A percentile compares a stretch with the other conserved stretches of the same genome.
These are phyloP conservation scores for Lentinula sp. DNA, from an alignment of 768 basidiomycete species.

Conservation along the genomic window DNA sequence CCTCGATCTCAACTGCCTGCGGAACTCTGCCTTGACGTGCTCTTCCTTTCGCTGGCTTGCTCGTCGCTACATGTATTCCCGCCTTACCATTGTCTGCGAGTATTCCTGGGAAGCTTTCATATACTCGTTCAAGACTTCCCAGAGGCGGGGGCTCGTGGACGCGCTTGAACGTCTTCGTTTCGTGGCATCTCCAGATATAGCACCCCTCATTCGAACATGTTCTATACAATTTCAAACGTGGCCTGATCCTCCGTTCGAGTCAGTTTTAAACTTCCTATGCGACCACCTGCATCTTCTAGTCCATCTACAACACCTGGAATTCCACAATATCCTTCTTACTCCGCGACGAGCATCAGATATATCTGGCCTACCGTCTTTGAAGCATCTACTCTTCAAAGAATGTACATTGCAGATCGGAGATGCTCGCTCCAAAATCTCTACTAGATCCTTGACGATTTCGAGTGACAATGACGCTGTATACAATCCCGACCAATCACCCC, in stretches of 20 bases:
- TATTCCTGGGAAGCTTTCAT: background rate
- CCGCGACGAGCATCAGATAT: background rate
- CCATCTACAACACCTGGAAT: constrained; percentile 5
- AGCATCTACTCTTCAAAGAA: constrained; percentile 1
- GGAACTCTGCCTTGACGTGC: constrained; percentile 4
- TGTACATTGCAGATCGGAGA: constrained; percentile 2
- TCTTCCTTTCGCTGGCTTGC: constrained; percentile 4
- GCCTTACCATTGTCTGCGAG: constrained; percentile 7
- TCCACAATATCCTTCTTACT: constrained; percentile 1
- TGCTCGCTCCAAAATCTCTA: background rate
- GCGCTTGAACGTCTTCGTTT: constrained; percentile 5
- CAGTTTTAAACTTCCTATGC: constrained; percentile 3
- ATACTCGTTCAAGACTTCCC: background rate
- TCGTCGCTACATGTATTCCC: background rate
- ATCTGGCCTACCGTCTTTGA: constrained; percentile 4
- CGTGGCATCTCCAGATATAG: constrained; percentile 6
- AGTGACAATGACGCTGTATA: background rate
- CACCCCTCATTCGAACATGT: constrained; percentile 6
- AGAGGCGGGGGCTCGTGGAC: background rate
- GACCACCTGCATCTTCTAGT: constrained; percentile 1
- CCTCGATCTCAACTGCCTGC: background rate
- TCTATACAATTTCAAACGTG: background rate
- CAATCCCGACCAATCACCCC: background rate
- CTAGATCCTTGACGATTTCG: constrained; percentile 1
- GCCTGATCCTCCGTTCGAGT: constrained; percentile 7